These are phyloP conservation scores for Suhomyces anneliseae DNA, from an alignment of 1,139 yeast species.

Conservation along the genomic window DNA sequence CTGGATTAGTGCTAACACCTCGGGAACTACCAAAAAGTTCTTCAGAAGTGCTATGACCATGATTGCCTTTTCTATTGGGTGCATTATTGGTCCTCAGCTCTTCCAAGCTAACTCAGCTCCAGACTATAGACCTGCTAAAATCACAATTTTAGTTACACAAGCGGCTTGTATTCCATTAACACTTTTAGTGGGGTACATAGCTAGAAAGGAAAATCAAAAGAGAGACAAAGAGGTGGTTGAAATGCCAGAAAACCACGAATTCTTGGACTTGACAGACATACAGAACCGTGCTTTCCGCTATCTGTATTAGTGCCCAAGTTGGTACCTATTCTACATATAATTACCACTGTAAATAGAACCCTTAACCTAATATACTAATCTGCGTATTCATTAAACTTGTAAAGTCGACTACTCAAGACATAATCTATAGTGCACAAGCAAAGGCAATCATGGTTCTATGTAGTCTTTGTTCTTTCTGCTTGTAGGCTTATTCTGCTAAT, in stretches of 20 bases:
- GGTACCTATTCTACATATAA: too few relatives aligned
- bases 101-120: constrained; percentile 31
- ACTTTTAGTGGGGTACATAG: constrained; percentile 25
- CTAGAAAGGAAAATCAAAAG: constrained; percentile 25
- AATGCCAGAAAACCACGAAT: constrained; percentile 25
- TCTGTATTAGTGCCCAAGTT: constrained; percentile 1
- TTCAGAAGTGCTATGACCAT: constrained; percentile 18
- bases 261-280: constrained; percentile 23
- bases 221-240: constrained; percentile 22
- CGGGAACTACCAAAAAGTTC: constrained; percentile 19
- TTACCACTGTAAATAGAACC: too few relatives aligned
- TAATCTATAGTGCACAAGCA: too few relatives aligned
- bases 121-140: constrained; percentile 37
- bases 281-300: constrained; percentile 21
- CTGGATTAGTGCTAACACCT: constrained; percentile 20
- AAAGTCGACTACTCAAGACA: too few relatives aligned
- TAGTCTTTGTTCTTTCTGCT: too few relatives aligned
- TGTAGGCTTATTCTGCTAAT: not conserved
- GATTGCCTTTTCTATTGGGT: constrained; percentile 38
- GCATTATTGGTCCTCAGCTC: constrained; percentile 42
- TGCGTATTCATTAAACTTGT: too few relatives aligned
- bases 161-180: constrained; percentile 33
- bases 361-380: too few relatives aligned
- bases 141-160: constrained; percentile 33
- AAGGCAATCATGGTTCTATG: too few relatives aligned